Base-by-base conservation (phyloP, 805 yeast species). In the Schwanniomyces polymorphus region DNA sequence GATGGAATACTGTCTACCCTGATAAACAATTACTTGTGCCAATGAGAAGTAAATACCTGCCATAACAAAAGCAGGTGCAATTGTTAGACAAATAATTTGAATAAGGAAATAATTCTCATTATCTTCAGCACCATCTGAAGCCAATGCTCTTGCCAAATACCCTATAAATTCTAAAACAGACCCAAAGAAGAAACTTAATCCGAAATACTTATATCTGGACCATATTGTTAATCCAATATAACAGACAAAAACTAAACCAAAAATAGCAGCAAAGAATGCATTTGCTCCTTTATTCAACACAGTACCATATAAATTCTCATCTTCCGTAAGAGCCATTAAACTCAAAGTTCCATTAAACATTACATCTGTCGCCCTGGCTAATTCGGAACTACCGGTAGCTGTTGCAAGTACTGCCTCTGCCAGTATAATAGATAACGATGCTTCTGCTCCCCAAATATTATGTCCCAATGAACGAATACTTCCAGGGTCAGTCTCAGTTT, bases 31-130 rank as follows among this genome's bases (percentile, higher is more conserved):
- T 42, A 86, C 55, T 63, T 88, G 86, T 5, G 86, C 90, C 52
- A 90, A 66, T 45, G 83, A 72, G 53, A 78, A 85, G 66, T 90
- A 91, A 2, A 90, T 73, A 1, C 92, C 96, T 4, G 87, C 97
- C 88, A 88, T 86, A 39, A 87, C 71, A 62, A 90, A 86, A 17
- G 88, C 89, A 0, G 97, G 97, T 0, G 89, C 92, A 41, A 90
- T 65, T 0, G 92, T 88, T 46, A 89, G 67, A 56, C 84, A 74
- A 46, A 84, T 78, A 52, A 85, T 78, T 63, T 90, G 95, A 56
- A 84, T 65, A 38, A 86, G 58, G 58, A 75, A 90, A 26, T 74
- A 68, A 43, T 74, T 62, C 35, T 65, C 52, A 31, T 66, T 57
- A 12, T 51, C 33, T 2, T 44, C 38, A 52, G 78, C 59, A n/a